Conservation (phyloP, 176 grass and related monocot genomes). For the Cocos nucifera region DNA sequence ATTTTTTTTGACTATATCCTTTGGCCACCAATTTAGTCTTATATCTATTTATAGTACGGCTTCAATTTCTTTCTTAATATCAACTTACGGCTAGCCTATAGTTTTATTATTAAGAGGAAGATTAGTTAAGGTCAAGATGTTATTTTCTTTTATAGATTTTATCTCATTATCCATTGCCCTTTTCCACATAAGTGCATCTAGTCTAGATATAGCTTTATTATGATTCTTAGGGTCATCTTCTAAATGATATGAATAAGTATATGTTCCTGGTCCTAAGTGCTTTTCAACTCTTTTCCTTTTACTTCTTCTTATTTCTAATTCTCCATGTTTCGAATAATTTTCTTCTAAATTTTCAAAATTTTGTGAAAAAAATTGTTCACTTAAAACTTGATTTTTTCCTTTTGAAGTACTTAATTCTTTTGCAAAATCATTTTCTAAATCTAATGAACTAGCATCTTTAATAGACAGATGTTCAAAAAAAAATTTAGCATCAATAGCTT, state of each 20-base stretch:
- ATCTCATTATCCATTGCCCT: not conserved
- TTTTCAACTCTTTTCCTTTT: not conserved
- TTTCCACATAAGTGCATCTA: not conserved
- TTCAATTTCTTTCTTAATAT: not conserved
- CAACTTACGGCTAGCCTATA: not conserved
- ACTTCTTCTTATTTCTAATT: not conserved
- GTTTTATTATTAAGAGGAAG: not conserved
- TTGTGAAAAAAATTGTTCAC: too few relatives aligned
- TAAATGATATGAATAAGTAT: not conserved
- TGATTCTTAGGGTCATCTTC: not conserved
- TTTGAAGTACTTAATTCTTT: not conserved
- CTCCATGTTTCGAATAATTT: not conserved
- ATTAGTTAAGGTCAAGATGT: not conserved
- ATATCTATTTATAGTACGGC: not conserved
- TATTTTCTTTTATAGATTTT: not conserved
- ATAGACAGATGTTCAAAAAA: not conserved
- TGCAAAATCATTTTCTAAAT: not conserved
- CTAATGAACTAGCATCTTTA: not conserved
- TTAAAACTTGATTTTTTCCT: too few relatives aligned
- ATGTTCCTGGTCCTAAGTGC: not conserved
- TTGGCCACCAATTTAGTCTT: not conserved
- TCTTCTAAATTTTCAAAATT: too few relatives aligned
- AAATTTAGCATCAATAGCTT: not conserved
- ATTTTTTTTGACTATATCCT: not conserved
- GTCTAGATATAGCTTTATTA: not conserved